A percentile compares a stretch with the other conserved stretches of the same genome.
Evolutionary conservation across 2,329 filamentous ascomycete species (phyloP).

Genomic region (Huntiella abstrusa): DNA sequence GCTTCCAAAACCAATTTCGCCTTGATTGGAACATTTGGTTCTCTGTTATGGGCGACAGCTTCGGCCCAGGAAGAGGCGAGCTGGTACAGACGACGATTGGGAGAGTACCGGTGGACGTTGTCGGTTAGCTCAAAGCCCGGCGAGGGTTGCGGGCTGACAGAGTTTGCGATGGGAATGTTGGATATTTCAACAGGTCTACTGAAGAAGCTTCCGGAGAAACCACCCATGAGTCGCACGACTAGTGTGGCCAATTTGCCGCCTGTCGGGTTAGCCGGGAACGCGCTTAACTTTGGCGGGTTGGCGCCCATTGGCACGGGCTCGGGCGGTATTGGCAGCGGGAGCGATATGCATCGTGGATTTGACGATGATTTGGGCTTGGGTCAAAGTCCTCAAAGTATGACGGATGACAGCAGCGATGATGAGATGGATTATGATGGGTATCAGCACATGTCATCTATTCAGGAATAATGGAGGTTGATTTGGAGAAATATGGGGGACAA

Average conservation of each 20-base stretch:
- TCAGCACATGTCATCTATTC: conserved; percentile 7
- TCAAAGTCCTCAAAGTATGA: conserved; percentile 31
- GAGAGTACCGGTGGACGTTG: conserved; percentile 88
- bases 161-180: conserved; percentile 61
- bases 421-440: conserved; percentile 29
- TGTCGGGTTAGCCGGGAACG: conserved; percentile 10
- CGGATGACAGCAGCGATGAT: conserved; percentile 35
- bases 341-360: conserved; percentile 25
- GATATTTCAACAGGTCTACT: conserved; percentile 52
- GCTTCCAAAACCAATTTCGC: conserved; percentile 82
- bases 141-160: conserved; percentile 36
- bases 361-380: conserved; percentile 11
- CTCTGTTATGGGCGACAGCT: conserved; percentile 73
- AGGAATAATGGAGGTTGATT: conserved; percentile 2
- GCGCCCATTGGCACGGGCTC: conserved; percentile 12
- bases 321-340: conserved; percentile 14
- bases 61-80: conserved; percentile 76
- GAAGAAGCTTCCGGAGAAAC: conserved; percentile 53
- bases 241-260: conserved; percentile 28
- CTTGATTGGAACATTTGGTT: conserved; percentile 83
- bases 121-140: conserved; percentile 63
- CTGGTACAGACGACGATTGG: conserved; percentile 71
- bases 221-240: conserved; percentile 37
- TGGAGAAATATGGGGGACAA: no score
- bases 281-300: neutral